Evolutionary conservation across 352 stramenopile species (phyloP).

Genomic region (Pythium scleroteichum): DNA sequence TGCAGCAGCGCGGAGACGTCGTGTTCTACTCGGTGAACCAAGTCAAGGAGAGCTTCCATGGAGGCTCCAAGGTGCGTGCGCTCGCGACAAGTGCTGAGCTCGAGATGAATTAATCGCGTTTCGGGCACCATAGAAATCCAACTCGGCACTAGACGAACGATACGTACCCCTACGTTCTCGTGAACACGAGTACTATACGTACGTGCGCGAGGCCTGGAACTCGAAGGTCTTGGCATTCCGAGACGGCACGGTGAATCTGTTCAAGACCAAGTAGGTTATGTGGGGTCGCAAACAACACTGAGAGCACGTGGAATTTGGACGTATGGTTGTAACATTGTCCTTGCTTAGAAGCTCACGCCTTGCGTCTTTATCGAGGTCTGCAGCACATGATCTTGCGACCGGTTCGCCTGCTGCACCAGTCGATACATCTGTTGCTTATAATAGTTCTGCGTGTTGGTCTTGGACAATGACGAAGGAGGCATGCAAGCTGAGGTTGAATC

Average conservation of each 20-base stretch:
- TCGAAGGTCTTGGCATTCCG: slow-evolving; percentile 62
- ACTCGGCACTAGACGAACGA: slow-evolving; percentile 36
- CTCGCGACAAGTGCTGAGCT: neutral
- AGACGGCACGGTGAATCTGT: slow-evolving; percentile 54
- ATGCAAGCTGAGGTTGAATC: too few species aligned
- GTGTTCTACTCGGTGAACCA: slow-evolving; percentile 68
- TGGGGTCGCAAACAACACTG: neutral
- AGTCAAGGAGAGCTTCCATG: slow-evolving; percentile 63
- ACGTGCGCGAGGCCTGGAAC: slow-evolving; percentile 72
- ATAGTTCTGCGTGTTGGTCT: slow-evolving; percentile 37
- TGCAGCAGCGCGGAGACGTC: slow-evolving; percentile 68
- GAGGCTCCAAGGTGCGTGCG: slow-evolving; percentile 30
- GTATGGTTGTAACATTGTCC: neutral
- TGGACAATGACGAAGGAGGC: slow-evolving; percentile 5
- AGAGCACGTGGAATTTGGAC: neutral
- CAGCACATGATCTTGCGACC: slow-evolving; percentile 67
- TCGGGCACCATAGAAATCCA: slow-evolving; percentile 14
- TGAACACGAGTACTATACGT: slow-evolving; percentile 85
- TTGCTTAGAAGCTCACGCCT: slow-evolving; percentile 25
- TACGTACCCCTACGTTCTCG: slow-evolving; percentile 66
- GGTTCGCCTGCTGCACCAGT: slow-evolving; percentile 64
- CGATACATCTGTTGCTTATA: slow-evolving; percentile 71
- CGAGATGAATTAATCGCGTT: neutral
- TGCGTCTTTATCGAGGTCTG: slow-evolving; percentile 36
- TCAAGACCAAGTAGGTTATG: slow-evolving; percentile 39